Evolutionary conservation across 2,329 filamentous ascomycete genomes (phyloP), one percentile per base, ranked within the genome.

Genomic region (Alternaria incomplexa): DNA sequence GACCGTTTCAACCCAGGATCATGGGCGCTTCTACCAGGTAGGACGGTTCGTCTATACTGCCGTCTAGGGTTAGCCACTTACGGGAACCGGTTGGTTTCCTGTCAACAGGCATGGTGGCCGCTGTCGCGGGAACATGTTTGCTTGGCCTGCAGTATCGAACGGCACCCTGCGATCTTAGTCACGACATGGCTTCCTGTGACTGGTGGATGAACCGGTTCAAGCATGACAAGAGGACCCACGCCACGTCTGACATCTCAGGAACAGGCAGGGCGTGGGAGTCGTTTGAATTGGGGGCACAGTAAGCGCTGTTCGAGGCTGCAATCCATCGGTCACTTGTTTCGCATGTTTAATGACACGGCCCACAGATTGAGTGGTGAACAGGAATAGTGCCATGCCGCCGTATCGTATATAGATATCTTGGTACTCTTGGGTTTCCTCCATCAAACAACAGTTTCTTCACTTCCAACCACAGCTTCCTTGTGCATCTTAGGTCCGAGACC

Each of bases 401-500:
- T 20, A 43, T 50, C 44, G 50, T 71, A 74, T 76, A 75, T 73
- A 74, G 66, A 45, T 56, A 23, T 56, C 52, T 47, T 40, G 25
- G 55, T 52, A 25, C 52, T 56, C 36, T 25, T 17, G 15, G 50
- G 46, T 55, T 62, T 59, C 52, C 36, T 36, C 50, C 44, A 64
- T 44, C 65, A 67, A 69, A 69, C 70, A 67, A 56, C 66, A 61
- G 61, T 69, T 66, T 71, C 65, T 68, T 57, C 64, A 64, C 65
- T 66, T 74, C 67, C 72, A 65, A 52, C 47, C 47, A 64, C 67
- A 66, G 66, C 70, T 73, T 73, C 68, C 72, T 73, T 69, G 64
- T 72, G 62, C 62, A 66, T 59, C 50, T 62, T 62, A 59, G 76
- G 77, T 79, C 77, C 77, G 77, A 76, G 77, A 79, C 77, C 75